Percentiles rank a stretch among this genome's conserved stretches.
Evolutionary conservation across 2,329 filamentous ascomycete species (phyloP).

Genomic region (Rhexocercosporidium sp.): DNA sequence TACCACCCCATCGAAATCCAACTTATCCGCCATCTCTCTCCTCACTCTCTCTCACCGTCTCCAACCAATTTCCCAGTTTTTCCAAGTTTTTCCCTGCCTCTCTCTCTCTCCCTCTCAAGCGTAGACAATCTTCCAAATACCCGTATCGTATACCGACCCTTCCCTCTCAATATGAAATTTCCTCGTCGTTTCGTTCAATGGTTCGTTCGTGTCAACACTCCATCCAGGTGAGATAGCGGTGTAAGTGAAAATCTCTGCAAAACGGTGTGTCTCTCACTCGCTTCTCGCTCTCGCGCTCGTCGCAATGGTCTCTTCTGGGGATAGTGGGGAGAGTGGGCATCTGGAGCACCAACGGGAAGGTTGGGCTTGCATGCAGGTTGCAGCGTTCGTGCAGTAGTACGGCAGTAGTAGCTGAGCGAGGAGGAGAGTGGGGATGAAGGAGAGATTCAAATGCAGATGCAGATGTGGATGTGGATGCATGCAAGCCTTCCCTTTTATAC

Average conservation of each 20-base stretch:
- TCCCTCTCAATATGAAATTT: neutral
- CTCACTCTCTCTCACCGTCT: slow-evolving; percentile 14
- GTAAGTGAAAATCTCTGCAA: slow-evolving; percentile 22
- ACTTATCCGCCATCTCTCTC: slow-evolving; percentile 12
- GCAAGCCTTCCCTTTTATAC: slow-evolving; percentile 16
- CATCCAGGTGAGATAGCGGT: slow-evolving; percentile 31
- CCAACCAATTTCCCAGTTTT: slow-evolving; percentile 3
- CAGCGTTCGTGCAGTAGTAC: too few species aligned
- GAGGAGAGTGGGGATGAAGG: too few species aligned
- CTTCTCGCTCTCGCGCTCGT: slow-evolving; percentile 2
- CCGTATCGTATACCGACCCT: neutral
- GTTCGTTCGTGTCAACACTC: neutral
- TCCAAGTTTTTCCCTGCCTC: neutral
- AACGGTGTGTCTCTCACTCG: neutral
- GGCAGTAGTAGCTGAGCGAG: too few species aligned
- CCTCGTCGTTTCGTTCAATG: neutral
- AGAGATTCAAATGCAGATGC: too few species aligned
- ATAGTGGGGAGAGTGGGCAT: slow-evolving; percentile 22
- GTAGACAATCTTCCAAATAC: neutral
- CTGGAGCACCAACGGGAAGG: slow-evolving; percentile 18
- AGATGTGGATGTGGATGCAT: neutral
- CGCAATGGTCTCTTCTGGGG: slow-evolving; percentile 33
- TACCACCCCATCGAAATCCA: slow-evolving; percentile 34
- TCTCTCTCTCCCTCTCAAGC: neutral
- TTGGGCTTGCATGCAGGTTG: slow-evolving; percentile 14